A percentile compares a stretch with the other conserved stretches of the same genome.
Evolutionary conservation across 306 rosid genomes (phyloP).

Genomic region (Cucurbita ficifolia): DNA sequence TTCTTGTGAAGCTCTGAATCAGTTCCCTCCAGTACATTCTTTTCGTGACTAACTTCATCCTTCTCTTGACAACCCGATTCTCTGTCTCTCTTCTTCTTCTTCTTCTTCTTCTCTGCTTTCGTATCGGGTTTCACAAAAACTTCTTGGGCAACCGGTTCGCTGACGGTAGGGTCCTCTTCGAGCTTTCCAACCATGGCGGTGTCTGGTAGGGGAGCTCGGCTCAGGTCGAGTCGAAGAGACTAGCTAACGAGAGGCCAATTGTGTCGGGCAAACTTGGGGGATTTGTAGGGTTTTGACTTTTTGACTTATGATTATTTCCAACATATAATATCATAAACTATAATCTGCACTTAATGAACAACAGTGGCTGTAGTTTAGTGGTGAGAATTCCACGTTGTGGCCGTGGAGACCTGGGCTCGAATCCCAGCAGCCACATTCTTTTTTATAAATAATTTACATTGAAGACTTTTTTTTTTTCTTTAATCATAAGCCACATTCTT

Average conservation of each 20-base stretch:
- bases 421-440: too few relatives aligned
- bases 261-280: neutral
- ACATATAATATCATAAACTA: too few relatives aligned
- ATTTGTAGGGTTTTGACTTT: conserved; percentile 51
- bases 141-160: conserved; percentile 30
- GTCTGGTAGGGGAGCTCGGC: conserved; percentile 2
- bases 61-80: neutral
- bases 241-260: conserved; percentile 13
- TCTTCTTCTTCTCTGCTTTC: conserved; percentile 41
- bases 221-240: conserved; percentile 1
- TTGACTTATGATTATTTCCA: neutral
- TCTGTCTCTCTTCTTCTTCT: conserved; percentile 12
- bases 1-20: conserved; percentile 21
- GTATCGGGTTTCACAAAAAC: conserved; percentile 5
- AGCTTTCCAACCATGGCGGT: conserved; percentile 53
- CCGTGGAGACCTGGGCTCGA: too few relatives aligned
- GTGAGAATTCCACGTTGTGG: too few relatives aligned
- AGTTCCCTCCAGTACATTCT: conserved; percentile 26
- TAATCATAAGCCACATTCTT: too few relatives aligned
- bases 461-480: too few relatives aligned
- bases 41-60: conserved; percentile 30
- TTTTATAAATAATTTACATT: too few relatives aligned
- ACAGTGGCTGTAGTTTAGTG: too few relatives aligned
- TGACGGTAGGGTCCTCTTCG: conserved; percentile 15
- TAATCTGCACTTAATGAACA: too few relatives aligned